Conservation (phyloP, 352 stramenopile species). For the Phytophthora europaea region DNA sequence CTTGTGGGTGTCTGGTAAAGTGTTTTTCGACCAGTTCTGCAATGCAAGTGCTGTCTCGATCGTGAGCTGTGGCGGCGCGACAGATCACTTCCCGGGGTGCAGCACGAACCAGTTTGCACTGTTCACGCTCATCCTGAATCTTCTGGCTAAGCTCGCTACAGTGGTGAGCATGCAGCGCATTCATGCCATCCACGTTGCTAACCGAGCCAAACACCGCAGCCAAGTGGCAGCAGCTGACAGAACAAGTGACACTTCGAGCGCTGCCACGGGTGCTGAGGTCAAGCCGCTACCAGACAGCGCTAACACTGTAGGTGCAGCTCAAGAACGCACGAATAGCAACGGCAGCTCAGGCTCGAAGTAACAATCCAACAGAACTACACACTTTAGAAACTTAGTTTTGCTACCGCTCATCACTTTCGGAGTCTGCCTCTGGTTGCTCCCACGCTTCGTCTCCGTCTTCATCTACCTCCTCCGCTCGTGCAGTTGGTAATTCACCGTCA, state of each 20-base stretch:
- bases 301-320: not conserved
- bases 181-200: slow-evolving; percentile 32
- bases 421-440: slow-evolving; percentile 8
- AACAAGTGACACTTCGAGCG: slow-evolving; percentile 14
- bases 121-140: slow-evolving; percentile 68
- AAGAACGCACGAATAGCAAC: slow-evolving; percentile 15
- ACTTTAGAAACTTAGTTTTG: not conserved
- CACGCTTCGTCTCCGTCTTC: slow-evolving; percentile 40
- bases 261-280: slow-evolving; percentile 18
- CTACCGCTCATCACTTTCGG: not conserved
- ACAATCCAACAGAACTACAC: not conserved
- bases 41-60: slow-evolving; percentile 66
- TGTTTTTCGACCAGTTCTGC: slow-evolving; percentile 86
- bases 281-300: slow-evolving; percentile 19
- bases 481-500: slow-evolving; percentile 19
- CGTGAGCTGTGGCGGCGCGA: slow-evolving; percentile 69
- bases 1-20: slow-evolving; percentile 75
- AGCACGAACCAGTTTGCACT: slow-evolving; percentile 79
- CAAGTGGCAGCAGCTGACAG: slow-evolving; percentile 10
- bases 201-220: slow-evolving; percentile 29
- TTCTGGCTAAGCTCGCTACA: slow-evolving; percentile 61
- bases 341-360: slow-evolving; percentile 11
- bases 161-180: slow-evolving; percentile 58
- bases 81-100: slow-evolving; percentile 74
- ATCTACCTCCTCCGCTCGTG: slow-evolving; percentile 58